Evolutionary conservation across 2,329 filamentous ascomycete species (phyloP), one percentile per base, ranked within the genome.

Genomic region (Colletotrichum tropicale): DNA sequence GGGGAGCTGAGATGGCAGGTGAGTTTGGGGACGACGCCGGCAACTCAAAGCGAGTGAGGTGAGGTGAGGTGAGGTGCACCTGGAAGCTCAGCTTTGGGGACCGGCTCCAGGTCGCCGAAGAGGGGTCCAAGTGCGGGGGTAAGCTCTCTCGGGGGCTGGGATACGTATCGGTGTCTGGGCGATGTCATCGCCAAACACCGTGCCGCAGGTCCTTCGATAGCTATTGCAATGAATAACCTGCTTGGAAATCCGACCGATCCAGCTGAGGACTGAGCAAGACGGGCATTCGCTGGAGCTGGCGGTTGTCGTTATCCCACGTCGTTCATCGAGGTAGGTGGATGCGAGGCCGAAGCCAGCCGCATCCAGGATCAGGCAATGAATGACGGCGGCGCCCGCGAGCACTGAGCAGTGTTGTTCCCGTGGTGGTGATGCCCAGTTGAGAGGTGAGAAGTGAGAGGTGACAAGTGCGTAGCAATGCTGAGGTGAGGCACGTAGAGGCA

Each of bases 321-420:
- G 28, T 28, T 56, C 18, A 28, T 43, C 32, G 43, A 67, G 48
- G 56, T 26, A 56, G 30, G 15, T 73, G 28, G 43, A 73, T 24
- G 70, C 43, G 70, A 73, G 67, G 73, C 73, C 73, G 73, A 73
- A 48, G 70, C 56, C 64, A 75, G 70, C 70, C 73, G 73, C 43
- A 56, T 52, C 26, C 70, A 32, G 56, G 16, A 60, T 58, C 70
- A 75, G 70, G 70, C 64, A 65, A 75, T 68, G 34, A 30, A 73
- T 65, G 34, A 30, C 48, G 48, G 58, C 7, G 56, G 52, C 36
- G 61, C 34, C 48, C 43, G 65, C 48, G 32, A 21, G 34, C 16
- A 43, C 8, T 64, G 48, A 21, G 61, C 16, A 28, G 10, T 28
- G 30, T 65, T 58, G 26, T 64, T 73, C 26, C 61, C 62, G 21